These are phyloP conservation scores for Huiozyma sinensis DNA, from an alignment of 805 yeast genomes.

Conservation along the genomic window DNA sequence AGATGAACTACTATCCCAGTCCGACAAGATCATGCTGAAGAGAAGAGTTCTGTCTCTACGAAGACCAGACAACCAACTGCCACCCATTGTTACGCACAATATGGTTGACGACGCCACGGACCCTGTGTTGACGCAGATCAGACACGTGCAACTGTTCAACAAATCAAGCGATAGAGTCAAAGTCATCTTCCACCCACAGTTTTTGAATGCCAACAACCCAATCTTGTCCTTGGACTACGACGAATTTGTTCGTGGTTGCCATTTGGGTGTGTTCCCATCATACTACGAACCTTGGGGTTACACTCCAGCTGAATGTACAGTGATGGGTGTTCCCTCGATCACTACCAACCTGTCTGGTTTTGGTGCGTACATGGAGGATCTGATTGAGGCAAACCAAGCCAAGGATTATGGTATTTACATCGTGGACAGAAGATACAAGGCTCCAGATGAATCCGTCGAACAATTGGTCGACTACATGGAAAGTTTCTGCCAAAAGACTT, in stretches of 20 bases:
- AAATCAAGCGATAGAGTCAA: conserved; percentile 85
- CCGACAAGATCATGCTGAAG: conserved; percentile 84
- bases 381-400: conserved; percentile 71
- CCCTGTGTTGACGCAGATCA: conserved; percentile 83
- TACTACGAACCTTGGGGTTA: conserved; percentile 99
- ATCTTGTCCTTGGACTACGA: conserved; percentile 88
- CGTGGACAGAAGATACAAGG: conserved; percentile 86
- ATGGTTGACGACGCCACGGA: conserved; percentile 88
- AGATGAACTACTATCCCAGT: conserved; percentile 72
- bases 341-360: conserved; percentile 94
- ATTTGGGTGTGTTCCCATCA: conserved; percentile 95
- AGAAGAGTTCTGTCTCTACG: conserved; percentile 89
- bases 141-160: conserved; percentile 85
- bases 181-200: conserved; percentile 95
- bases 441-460: conserved; percentile 86
- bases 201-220: conserved; percentile 89
- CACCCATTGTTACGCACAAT: conserved; percentile 95
- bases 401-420: conserved; percentile 94
- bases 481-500: conserved; percentile 75
- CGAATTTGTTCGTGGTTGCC: conserved; percentile 96
- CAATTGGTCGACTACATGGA: conserved; percentile 85
- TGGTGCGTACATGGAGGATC: conserved; percentile 97
- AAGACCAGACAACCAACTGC: conserved; percentile 59
- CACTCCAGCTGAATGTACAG: conserved; percentile 98
- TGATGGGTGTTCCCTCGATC: conserved; percentile 98